Conservation (phyloP, 768 basidiomycete species). For the Krasilnikovozyma curviuscula region DNA sequence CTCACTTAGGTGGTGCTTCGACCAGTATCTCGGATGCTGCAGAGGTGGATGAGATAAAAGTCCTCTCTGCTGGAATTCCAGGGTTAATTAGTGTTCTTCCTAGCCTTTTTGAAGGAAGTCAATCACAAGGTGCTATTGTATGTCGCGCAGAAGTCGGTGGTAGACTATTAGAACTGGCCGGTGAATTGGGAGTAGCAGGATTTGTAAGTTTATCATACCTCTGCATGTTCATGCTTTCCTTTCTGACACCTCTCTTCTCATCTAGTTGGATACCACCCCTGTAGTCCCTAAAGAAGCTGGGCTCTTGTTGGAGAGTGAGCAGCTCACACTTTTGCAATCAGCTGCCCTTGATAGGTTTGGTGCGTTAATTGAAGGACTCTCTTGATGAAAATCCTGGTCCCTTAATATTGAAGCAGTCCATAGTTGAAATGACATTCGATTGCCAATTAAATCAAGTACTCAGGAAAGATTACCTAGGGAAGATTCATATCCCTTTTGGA, state of each 20-base stretch:
- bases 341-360: conserved; percentile 3
- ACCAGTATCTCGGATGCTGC: conserved; percentile 32
- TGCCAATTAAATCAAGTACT: no score
- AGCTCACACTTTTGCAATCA: conserved; percentile 10
- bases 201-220: no score
- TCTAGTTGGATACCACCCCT: conserved; percentile 5
- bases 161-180: conserved; percentile 5
- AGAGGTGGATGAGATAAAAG: conserved; percentile 40
- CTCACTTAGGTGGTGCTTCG: conserved; percentile 26
- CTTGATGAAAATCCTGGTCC: no score
- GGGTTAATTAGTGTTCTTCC: conserved; percentile 49
- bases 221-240: neutral
- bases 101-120: conserved; percentile 44
- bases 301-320: conserved; percentile 5
- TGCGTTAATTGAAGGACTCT: no score
- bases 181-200: conserved; percentile 1
- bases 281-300: conserved; percentile 5
- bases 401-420: no score
- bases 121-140: no score
- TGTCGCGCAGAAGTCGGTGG: no score
- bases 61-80: conserved; percentile 40
- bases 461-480: no score
- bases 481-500: no score
- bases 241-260: neutral
- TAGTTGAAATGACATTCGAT: no score